Percentiles rank a stretch among this genome's conserved stretches.
Conservation (phyloP, 331 rosid genomes). For the Ulmus americana region DNA sequence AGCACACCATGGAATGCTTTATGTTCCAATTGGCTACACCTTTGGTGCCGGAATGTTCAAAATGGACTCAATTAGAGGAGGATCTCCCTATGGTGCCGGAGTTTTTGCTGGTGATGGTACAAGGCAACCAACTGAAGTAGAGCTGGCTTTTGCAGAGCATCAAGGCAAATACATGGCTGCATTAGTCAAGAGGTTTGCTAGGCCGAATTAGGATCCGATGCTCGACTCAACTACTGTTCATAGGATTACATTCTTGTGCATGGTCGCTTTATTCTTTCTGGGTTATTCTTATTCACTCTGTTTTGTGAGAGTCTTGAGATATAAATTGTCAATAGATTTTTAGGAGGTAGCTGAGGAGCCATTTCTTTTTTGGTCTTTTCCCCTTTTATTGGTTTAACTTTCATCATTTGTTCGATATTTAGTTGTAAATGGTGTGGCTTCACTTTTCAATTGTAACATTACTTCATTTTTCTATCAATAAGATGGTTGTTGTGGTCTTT, state of each 20-base stretch:
- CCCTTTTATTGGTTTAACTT: conserved; percentile 2
- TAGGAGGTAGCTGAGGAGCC: conserved; percentile 2
- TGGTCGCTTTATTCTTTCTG: not conserved
- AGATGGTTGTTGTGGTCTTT: not conserved
- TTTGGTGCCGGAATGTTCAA: conserved; percentile 72
- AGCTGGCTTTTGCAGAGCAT: conserved; percentile 66
- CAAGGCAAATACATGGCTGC: conserved; percentile 79
- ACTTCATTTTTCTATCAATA: conserved; percentile 9
- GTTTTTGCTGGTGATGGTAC: conserved; percentile 69
- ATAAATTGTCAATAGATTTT: conserved; percentile 11
- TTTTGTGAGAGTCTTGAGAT: conserved; percentile 9
- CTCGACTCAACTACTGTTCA: conserved; percentile 6
- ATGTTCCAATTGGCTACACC: conserved; percentile 73
- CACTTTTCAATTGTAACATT: conserved; percentile 9
- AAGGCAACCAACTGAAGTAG: conserved; percentile 52
- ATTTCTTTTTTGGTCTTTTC: not conserved
- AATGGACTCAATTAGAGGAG: conserved; percentile 61
- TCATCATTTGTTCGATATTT: conserved; percentile 5
- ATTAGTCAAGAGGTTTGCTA: conserved; percentile 44
- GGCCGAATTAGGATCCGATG: conserved; percentile 15
- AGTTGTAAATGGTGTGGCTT: conserved; percentile 8
- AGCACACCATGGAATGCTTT: conserved; percentile 87
- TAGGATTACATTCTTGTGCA: conserved; percentile 3
- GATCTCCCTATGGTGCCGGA: conserved; percentile 86
- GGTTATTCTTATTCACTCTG: not conserved